Evolutionary conservation across 805 yeast species (phyloP).

Genomic region (Jamesozyma hellenica): DNA sequence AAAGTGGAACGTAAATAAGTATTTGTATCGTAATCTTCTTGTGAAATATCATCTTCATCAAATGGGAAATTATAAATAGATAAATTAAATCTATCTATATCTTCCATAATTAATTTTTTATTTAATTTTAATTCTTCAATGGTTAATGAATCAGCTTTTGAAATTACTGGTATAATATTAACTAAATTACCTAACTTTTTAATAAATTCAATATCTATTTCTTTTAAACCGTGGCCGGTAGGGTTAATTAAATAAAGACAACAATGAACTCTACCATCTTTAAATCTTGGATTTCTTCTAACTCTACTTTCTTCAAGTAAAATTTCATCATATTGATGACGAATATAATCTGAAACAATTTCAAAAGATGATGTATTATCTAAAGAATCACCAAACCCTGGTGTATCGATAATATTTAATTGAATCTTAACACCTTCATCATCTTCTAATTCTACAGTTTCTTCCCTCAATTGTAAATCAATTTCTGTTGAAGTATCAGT

Average conservation of each 20-base stretch:
- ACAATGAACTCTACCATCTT: slow-evolving; percentile 73
- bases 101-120: slow-evolving; percentile 66
- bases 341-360: slow-evolving; percentile 63
- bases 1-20: slow-evolving; percentile 51
- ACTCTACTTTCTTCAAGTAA: slow-evolving; percentile 71
- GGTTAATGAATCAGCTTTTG: slow-evolving; percentile 79
- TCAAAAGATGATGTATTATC: slow-evolving; percentile 61
- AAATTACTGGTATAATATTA: slow-evolving; percentile 76
- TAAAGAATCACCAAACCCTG: slow-evolving; percentile 70
- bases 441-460: slow-evolving; percentile 75
- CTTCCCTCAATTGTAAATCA: slow-evolving; percentile 60
- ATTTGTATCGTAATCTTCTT: slow-evolving; percentile 56
- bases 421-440: slow-evolving; percentile 78
- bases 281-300: slow-evolving; percentile 75
- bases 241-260: slow-evolving; percentile 71
- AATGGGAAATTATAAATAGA: slow-evolving; percentile 69
- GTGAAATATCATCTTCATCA: slow-evolving; percentile 44
- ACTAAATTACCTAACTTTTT: slow-evolving; percentile 68
- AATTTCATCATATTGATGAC: slow-evolving; percentile 77
- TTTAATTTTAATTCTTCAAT: slow-evolving; percentile 65
- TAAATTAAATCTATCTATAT: slow-evolving; percentile 57
- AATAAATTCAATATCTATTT: slow-evolving; percentile 72
- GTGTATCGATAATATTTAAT: slow-evolving; percentile 68
- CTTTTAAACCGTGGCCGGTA: slow-evolving; percentile 72
- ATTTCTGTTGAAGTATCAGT: slow-evolving; percentile 43